phyloP scores from a whole-genome alignment of 2,329 filamentous ascomycete species.

The Metarhizium humberi region DNA sequence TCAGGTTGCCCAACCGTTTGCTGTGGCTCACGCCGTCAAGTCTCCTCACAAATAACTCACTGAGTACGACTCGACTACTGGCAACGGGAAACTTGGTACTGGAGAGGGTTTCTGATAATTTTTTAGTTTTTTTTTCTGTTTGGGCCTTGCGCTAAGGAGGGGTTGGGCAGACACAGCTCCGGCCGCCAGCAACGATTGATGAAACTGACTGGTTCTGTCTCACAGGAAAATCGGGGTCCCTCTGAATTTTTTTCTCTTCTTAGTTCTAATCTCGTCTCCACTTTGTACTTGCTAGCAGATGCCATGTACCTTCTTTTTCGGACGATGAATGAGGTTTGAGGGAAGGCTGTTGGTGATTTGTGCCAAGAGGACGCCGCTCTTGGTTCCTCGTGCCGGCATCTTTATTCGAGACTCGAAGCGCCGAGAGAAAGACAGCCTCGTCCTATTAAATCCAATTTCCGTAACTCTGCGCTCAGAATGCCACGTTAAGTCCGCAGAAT shows the following conservation, averaged over 20 bases:
- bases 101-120: too few species aligned
- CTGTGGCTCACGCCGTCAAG: too few species aligned
- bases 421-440: neutral
- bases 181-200: slow-evolving; percentile 1
- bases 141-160: slow-evolving; percentile 15
- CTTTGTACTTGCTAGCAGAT: slow-evolving; percentile 18
- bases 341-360: too few species aligned
- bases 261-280: slow-evolving; percentile 4
- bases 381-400: neutral
- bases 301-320: slow-evolving; percentile 14
- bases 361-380: neutral
- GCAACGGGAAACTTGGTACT: too few species aligned
- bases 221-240: slow-evolving; percentile 9
- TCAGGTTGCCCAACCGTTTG: too few species aligned
- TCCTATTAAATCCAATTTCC: neutral
- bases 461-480: neutral
- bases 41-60: too few species aligned
- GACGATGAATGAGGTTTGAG: too few species aligned
- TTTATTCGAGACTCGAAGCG: neutral
- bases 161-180: slow-evolving; percentile 17
- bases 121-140: neutral
- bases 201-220: slow-evolving; percentile 7
- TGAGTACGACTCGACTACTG: too few species aligned
- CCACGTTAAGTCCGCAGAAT: neutral
- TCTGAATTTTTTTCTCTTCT: slow-evolving; percentile 12